Conservation (phyloP, 2,329 filamentous ascomycete genomes). For the Hymenoscyphus albidus region DNA sequence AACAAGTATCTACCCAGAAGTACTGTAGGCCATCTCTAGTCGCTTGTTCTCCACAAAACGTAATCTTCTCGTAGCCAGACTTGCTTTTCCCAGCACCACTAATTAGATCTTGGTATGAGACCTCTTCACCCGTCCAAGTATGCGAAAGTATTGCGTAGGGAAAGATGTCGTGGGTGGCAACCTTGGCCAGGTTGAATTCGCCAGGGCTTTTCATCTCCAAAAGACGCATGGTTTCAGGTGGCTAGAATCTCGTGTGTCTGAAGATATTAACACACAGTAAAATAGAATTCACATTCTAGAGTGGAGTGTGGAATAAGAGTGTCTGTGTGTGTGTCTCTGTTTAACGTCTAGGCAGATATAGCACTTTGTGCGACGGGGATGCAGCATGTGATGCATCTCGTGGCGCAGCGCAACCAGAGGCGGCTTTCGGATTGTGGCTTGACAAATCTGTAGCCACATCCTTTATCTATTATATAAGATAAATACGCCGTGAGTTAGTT, state of each 20-base stretch:
- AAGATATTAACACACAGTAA: not conserved
- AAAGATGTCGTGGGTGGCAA: conserved; percentile 7
- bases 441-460: not conserved
- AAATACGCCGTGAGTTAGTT: not conserved
- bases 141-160: conserved; percentile 11
- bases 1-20: conserved; percentile 9
- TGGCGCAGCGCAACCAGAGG: not conserved
- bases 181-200: conserved; percentile 15
- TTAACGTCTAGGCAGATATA: not conserved
- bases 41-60: conserved; percentile 9
- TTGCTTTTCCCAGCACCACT: conserved; percentile 6
- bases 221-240: conserved; percentile 12
- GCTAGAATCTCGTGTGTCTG: not conserved
- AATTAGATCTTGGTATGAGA: conserved; percentile 7
- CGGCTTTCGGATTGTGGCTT: not conserved
- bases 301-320: not conserved
- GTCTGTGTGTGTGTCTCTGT: not conserved
- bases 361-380: not conserved
- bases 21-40: conserved; percentile 1
- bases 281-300: not conserved
- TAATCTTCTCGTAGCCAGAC: conserved; percentile 6
- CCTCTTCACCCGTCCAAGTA: conserved; percentile 6
- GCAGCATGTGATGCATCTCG: not conserved
- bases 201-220: conserved; percentile 9
- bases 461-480: not conserved